A percentile compares a stretch with the other conserved stretches of the same genome.
Conservation (phyloP, 805 yeast genomes). For the Candida sphagnicola region DNA sequence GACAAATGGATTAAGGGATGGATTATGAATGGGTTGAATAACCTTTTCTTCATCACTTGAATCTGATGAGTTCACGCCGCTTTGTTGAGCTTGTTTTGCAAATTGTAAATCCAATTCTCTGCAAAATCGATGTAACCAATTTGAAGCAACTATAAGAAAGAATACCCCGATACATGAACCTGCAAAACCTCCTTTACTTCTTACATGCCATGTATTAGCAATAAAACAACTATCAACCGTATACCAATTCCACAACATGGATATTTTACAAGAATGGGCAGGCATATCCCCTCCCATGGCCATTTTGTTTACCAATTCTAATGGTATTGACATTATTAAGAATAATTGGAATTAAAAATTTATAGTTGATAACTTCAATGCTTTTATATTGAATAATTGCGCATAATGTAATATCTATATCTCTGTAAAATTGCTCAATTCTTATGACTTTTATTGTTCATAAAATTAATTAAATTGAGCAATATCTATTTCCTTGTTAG, state of each 20-base stretch:
- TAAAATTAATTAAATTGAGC: no score
- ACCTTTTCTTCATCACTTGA: background rate
- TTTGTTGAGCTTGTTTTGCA: constrained; percentile 20
- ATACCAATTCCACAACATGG: constrained; percentile 75
- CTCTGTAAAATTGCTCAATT: no score
- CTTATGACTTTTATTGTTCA: no score
- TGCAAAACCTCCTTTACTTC: constrained; percentile 57
- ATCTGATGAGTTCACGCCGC: background rate
- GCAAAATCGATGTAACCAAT: constrained; percentile 52
- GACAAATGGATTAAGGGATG: constrained; percentile 14
- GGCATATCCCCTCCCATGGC: constrained; percentile 10
- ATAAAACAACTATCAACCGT: constrained; percentile 65
- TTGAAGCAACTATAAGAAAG: constrained; percentile 51
- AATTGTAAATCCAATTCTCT: constrained; percentile 47
- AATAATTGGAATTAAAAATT: constrained; percentile 1
- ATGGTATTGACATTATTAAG: background rate
- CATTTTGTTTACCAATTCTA: constrained; percentile 7
- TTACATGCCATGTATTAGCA: constrained; percentile 60
- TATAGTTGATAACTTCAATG: no score
- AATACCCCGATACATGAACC: constrained; percentile 74
- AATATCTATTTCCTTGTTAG: no score
- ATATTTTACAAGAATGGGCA: constrained; percentile 23
- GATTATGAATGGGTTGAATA: background rate
- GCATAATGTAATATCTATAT: no score
- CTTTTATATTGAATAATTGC: no score